Conservation (phyloP, 768 basidiomycete genomes). For the Pulveroboletus sp. region DNA sequence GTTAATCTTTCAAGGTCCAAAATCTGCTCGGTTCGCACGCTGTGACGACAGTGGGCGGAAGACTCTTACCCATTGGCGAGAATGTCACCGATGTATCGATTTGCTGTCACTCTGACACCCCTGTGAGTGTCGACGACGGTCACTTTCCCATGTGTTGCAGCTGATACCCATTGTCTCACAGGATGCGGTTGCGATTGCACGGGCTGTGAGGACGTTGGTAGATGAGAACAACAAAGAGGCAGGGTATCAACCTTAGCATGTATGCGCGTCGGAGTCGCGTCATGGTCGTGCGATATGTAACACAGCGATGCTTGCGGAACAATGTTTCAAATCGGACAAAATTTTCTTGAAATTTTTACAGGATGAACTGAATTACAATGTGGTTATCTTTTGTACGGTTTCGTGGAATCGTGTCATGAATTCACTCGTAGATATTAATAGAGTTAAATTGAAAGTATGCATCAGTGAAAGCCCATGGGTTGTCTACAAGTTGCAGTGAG, state of each 20-base stretch:
- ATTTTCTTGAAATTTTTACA: too few relatives aligned
- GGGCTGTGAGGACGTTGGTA: constrained; percentile 51
- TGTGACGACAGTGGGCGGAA: constrained; percentile 48
- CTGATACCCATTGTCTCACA: constrained; percentile 17
- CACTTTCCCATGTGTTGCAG: not conserved
- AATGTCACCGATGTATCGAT: constrained; percentile 54
- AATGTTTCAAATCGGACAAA: too few relatives aligned
- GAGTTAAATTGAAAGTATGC: constrained; percentile 43
- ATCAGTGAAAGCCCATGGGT: constrained; percentile 38
- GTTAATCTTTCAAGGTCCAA: constrained; percentile 34
- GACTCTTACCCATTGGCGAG: constrained; percentile 40
- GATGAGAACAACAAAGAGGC: constrained; percentile 47
- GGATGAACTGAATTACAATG: too few relatives aligned
- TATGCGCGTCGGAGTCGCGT: not conserved
- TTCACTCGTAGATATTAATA: constrained; percentile 35
- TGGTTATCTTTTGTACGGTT: too few relatives aligned
- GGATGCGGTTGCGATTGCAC: constrained; percentile 54
- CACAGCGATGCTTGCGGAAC: too few relatives aligned
- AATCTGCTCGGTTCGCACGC: constrained; percentile 40
- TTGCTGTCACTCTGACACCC: constrained; percentile 65
- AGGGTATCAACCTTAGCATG: constrained; percentile 23
- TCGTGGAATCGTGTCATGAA: too few relatives aligned
- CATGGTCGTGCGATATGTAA: not conserved
- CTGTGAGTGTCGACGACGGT: constrained; percentile 37
- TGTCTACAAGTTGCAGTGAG: constrained; percentile 17